phyloP scores from a whole-genome alignment of 2,329 filamentous ascomycete genomes.

The Dactylonectria macrodidyma region DNA sequence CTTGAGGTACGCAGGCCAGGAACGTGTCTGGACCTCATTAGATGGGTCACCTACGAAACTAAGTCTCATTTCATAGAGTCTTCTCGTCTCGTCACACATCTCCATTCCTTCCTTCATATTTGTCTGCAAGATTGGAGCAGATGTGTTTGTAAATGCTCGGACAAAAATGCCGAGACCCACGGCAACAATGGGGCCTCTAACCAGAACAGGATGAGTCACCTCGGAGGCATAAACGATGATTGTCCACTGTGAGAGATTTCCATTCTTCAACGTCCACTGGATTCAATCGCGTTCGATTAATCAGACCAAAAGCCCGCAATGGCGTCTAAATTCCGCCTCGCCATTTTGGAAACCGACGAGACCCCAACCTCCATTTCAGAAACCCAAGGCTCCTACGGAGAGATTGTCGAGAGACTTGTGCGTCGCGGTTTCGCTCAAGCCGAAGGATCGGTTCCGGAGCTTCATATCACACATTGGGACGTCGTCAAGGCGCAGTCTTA shows the following conservation, averaged over 20 bases:
- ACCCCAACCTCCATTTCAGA: conserved; percentile 15
- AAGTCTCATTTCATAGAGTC: too few species aligned
- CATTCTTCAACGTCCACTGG: background rate
- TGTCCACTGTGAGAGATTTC: background rate
- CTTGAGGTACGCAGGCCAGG: too few species aligned
- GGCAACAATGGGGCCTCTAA: conserved; percentile 2
- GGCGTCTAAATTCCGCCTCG: conserved; percentile 8
- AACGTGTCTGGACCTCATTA: too few species aligned
- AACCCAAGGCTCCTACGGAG: conserved; percentile 13
- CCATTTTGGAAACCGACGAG: conserved; percentile 11
- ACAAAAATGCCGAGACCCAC: background rate
- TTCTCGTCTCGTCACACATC: too few species aligned
- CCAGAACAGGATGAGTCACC: background rate
- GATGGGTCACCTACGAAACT: too few species aligned
- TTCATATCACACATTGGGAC: conserved; percentile 15
- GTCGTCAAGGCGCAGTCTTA: conserved; percentile 7
- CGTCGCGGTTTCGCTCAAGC: conserved; percentile 5
- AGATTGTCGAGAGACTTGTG: conserved; percentile 5
- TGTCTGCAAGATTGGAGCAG: background rate
- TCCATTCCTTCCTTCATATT: background rate
- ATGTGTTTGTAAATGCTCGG: background rate
- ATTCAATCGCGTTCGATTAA: background rate
- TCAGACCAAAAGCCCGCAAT: background rate
- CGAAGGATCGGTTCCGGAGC: background rate
- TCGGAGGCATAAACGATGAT: background rate